phyloP scores from a whole-genome alignment of 306 rosid species.

The Bauhinia variegata region DNA sequence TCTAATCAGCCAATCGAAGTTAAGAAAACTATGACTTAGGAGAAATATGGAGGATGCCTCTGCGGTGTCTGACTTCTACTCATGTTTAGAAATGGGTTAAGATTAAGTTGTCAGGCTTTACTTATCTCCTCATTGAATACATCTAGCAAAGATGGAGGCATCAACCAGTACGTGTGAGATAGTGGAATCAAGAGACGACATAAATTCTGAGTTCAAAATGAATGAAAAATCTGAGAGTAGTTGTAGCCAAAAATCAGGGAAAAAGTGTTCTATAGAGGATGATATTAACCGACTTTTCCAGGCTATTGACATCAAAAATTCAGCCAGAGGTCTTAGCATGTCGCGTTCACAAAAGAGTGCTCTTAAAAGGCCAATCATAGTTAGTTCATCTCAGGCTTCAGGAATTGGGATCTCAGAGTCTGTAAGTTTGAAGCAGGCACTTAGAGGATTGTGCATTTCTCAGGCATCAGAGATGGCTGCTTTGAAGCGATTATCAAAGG shows the following conservation, averaged over 20 bases:
- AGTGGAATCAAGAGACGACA: constrained; percentile 72
- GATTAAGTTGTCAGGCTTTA: constrained; percentile 24
- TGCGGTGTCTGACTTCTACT: constrained; percentile 31
- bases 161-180: constrained; percentile 65
- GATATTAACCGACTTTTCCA: constrained; percentile 89
- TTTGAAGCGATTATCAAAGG: constrained; percentile 79
- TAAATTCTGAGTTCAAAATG: constrained; percentile 46
- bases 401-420: constrained; percentile 95
- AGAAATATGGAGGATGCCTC: constrained; percentile 38
- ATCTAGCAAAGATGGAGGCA: constrained; percentile 57
- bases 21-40: constrained; percentile 48
- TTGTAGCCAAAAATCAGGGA: constrained; percentile 50
- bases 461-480: constrained; percentile 99
- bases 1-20: constrained; percentile 33
- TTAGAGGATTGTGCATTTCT: constrained; percentile 91
- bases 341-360: constrained; percentile 71
- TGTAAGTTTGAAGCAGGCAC: constrained; percentile 97
- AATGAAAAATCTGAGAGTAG: constrained; percentile 56
- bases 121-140: constrained; percentile 35
- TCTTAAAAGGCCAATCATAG: constrained; percentile 87
- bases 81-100: constrained; percentile 62
- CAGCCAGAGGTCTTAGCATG: constrained; percentile 57
- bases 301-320: constrained; percentile 69
- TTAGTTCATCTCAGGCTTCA: constrained; percentile 65
- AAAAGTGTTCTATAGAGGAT: constrained; percentile 79